Evolutionary conservation across 768 basidiomycete species (phyloP), one percentile per base, ranked within the genome.

Genomic region (Tephrocybe sp.): DNA sequence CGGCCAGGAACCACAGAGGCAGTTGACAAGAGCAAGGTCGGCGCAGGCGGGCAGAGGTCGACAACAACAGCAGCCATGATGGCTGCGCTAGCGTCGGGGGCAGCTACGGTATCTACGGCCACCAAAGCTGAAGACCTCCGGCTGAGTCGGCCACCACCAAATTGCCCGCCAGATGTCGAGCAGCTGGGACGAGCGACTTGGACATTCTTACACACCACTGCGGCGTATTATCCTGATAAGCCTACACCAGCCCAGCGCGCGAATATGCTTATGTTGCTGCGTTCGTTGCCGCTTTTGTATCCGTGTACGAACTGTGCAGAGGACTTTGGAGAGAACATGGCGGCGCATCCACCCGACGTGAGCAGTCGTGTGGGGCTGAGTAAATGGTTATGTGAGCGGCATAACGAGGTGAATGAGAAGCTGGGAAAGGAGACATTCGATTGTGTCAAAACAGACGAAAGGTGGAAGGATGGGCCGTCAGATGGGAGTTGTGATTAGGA

Each of bases 161-260:
- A 88, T 48, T 98, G 95, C 63, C 95, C 95, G 11, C 85, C 94
- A 0, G 94, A 97, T 66, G 85, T 86, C 38, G 91, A 94, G 62
- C 76, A 83, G 50, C 84, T 98, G 42, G 95, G 95, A 2, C 83
- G 84, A 42, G 88, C 94, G 38, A 95, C 95, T 1, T 97, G 95
- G 95, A 87, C 93, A 13, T 98, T 98, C 78, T 75, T 98, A 25
- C 95, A 97, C 62, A 86, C 93, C 8, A 87, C 95, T 4, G 94
- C 94, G 0, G 92, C 95, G 18, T 97, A 97, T 68, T 98, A 94
- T 69, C 94, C 95, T 22, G 82, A 86, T n/a, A 68, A 71, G 13
- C 91, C 95, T 1, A 81, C 85, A 0, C 74, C 83, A 1, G 70
- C 72, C 5, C 91, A 95, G 58, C 85, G 88, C 49, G 77, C 82